Evolutionary conservation across 1,139 yeast genomes (phyloP).

Genomic region (Yamadazyma mexicana): DNA sequence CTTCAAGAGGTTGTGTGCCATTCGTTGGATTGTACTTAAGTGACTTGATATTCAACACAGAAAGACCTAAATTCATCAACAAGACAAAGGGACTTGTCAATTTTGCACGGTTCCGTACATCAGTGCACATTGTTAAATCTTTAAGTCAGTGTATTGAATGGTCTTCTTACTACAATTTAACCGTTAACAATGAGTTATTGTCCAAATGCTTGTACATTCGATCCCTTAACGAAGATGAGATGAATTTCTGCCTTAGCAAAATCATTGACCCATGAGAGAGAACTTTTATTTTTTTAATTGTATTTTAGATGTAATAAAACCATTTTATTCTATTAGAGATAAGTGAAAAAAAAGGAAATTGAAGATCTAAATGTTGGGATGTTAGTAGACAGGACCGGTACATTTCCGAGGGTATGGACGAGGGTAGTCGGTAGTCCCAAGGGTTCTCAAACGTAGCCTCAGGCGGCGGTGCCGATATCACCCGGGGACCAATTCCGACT

Average conservation of each 20-base stretch:
- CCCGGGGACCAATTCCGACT: neutral
- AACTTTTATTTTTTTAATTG: neutral
- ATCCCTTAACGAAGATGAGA: constrained; percentile 74
- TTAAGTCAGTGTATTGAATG: constrained; percentile 84
- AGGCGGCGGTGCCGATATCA: too few relatives aligned
- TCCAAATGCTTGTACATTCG: constrained; percentile 84
- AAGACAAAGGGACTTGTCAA: constrained; percentile 56
- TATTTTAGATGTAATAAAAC: neutral
- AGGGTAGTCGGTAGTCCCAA: too few relatives aligned
- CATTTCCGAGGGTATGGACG: neutral
- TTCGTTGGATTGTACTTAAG: constrained; percentile 84
- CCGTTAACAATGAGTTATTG: constrained; percentile 57
- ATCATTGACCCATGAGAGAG: constrained; percentile 8
- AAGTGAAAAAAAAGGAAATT: neutral
- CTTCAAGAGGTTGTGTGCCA: constrained; percentile 83
- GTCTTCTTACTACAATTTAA: constrained; percentile 62
- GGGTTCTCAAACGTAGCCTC: too few relatives aligned
- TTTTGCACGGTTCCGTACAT: constrained; percentile 73
- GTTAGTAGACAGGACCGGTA: neutral
- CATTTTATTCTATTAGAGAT: neutral
- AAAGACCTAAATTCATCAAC: constrained; percentile 51
- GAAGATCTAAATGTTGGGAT: constrained; percentile 1
- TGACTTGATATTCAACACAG: constrained; percentile 80
- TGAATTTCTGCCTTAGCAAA: constrained; percentile 40
- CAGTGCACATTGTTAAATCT: constrained; percentile 77